phyloP scores from a whole-genome alignment of 805 yeast genomes.

The Lipomyces anomalus region DNA sequence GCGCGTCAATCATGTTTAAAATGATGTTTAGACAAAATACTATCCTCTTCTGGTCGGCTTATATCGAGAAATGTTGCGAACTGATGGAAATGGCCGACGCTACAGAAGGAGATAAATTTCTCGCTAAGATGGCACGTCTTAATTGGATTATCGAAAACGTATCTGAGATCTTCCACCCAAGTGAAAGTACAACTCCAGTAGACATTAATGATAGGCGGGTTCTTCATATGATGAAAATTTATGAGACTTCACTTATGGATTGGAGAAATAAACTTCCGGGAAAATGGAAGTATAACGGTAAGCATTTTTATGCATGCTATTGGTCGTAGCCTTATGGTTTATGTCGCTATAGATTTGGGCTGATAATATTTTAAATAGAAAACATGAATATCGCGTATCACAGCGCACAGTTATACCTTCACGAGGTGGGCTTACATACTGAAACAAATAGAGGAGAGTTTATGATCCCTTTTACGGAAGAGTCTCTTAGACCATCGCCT shows the following conservation, averaged over 20 bases:
- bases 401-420: conserved; percentile 10
- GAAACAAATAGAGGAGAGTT: conserved; percentile 9
- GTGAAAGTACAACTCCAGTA: conserved; percentile 2
- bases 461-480: conserved; percentile 9
- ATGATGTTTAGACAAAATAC: conserved; percentile 60
- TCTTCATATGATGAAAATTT: conserved; percentile 4
- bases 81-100: conserved; percentile 35
- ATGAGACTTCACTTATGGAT: conserved; percentile 5
- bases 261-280: conserved; percentile 7
- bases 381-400: conserved; percentile 6
- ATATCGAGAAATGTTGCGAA: conserved; percentile 55
- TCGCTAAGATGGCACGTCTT: conserved; percentile 4
- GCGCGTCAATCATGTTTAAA: conserved; percentile 56
- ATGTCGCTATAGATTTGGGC: too few species aligned
- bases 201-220: conserved; percentile 7
- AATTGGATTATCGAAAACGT: conserved; percentile 5
- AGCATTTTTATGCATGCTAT: too few species aligned
- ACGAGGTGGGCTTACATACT: conserved; percentile 16
- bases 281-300: not conserved
- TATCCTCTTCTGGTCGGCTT: conserved; percentile 43
- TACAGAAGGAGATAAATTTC: not conserved
- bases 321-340: too few species aligned
- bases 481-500: conserved; percentile 1
- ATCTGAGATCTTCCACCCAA: conserved; percentile 4
- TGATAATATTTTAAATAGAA: not conserved